Evolutionary conservation across 2,329 filamentous ascomycete species (phyloP), one percentile per base, ranked within the genome.

Genomic region (Stemphylium beticola): DNA sequence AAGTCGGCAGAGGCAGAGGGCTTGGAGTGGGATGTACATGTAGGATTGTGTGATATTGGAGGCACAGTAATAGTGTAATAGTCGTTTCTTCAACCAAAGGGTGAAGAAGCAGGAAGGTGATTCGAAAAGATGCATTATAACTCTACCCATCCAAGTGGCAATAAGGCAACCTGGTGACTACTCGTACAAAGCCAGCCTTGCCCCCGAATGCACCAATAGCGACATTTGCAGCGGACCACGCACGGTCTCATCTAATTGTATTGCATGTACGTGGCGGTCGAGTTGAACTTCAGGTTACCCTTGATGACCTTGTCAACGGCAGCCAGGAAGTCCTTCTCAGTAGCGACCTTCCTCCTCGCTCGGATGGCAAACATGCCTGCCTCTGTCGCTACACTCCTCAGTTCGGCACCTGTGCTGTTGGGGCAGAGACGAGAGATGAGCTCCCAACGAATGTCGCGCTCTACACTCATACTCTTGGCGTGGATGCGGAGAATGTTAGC

Each of bases 261-360:
- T 81, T 98, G 95, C 85, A 95, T 95, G 81, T 99, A 99, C 60
- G 91, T 92, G 44, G 95, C 93, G 55, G 95, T 99, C 54, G 91
- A 96, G 86, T 97, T 98, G 84, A 99, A 99, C 86, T 99, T 99
- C 76, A 96, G 83, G 79, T 98, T 97, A 68, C 91, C 93, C 85
- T 97, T 96, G 82, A 98, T 98, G 61, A 99, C 95, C 87, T 99
- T 99, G 83, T 99, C 95, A 58, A 99, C 95, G 2, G 95, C 93
- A 53, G 91, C 93, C 67, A 99, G 80, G 80, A 99, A 99, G 79
- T 99, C 95, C 85, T 99, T 98, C 83, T 99, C 95, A 1, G 93
- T 93, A 0, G 95, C 95, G 14, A 99, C 92, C 90, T 99, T 99
- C 80, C 95, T 88, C 75, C 95, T 83, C 33, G 91, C 91, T 41